Evolutionary conservation across 2,329 filamentous ascomycete genomes (phyloP), one percentile per base, ranked within the genome.

Genomic region (Aureobasidium pullulans): DNA sequence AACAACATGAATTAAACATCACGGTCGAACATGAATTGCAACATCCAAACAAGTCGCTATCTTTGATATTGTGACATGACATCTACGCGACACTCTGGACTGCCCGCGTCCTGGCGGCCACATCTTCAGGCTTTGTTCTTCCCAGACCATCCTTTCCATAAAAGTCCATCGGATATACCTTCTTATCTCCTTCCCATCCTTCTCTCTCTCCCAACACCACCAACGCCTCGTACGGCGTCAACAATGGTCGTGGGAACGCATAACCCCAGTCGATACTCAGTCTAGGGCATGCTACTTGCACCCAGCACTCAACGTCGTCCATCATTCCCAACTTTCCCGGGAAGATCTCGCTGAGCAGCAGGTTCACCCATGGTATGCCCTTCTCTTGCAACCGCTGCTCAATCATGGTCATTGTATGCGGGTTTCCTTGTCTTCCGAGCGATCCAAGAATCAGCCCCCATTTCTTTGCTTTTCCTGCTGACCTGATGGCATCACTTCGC

Each of bases 231-330:
- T 99, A 96, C 1, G 94, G 93, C 56, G 93, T 97, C 69, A 99
- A 74, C 61, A 99, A 72, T 49, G 94, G 94, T 48, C 89, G 77
- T 1, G 90, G 84, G 70, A 99, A 99, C 0, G 94, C 94, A 76
- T 97, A 97, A 0, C 94, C 94, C 94, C 94, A 99, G 75, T 99
- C 94, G 66, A 99, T 99, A 72, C 93, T 97, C 71, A 99, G 71
- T 52, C 94, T 79, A n/a, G 94, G 94, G 74, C 94, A 99, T 5
- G 94, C 94, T 53, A 99, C 91, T 75, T 99, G 94, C 40, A 99
- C 93, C 94, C 94, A 99, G 67, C 91, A 96, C 70, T 96, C 93
- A 2, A 99, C 89, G 68, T 97, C 93, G 32, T 67, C 66, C 90
- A 99, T 96, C 79, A 94, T 85, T 0, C 90, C 91, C 64, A 99